phyloP scores from a whole-genome alignment of 352 stramenopile species.

The Globisporangium parvum region DNA sequence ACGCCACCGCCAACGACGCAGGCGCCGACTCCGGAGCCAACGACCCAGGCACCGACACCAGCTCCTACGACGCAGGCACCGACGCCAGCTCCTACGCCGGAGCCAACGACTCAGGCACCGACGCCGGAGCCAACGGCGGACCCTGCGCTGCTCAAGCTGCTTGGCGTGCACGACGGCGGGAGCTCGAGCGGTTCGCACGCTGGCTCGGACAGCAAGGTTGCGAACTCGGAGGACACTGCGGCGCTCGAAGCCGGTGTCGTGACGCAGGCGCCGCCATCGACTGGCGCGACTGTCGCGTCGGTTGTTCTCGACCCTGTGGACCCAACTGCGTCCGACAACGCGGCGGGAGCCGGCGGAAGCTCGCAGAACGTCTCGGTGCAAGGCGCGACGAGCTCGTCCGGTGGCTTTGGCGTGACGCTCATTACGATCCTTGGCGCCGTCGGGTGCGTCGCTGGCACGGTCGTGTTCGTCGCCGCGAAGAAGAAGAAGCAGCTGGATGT shows the following conservation, averaged over 20 bases:
- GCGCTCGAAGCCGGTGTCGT: conserved; percentile 5
- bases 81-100: background rate
- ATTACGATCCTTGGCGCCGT: conserved; percentile 16
- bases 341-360: background rate
- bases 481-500: conserved; percentile 29
- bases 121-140: conserved; percentile 4
- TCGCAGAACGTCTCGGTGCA: conserved; percentile 10
- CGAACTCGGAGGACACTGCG: background rate
- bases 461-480: conserved; percentile 25
- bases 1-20: conserved; percentile 6
- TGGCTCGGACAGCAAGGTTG: background rate
- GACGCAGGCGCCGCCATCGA: conserved; percentile 3
- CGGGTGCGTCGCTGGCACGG: conserved; percentile 13
- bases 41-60: conserved; percentile 3
- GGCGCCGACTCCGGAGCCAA: conserved; percentile 8
- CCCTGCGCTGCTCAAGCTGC: background rate
- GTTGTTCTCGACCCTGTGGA: conserved; percentile 4
- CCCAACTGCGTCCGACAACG: background rate
- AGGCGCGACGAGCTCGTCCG: background rate
- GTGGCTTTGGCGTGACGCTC: conserved; percentile 2
- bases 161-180: background rate
- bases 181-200: background rate
- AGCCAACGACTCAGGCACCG: background rate
- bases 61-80: conserved; percentile 5
- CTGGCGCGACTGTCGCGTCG: background rate